Evolutionary conservation across 257 asterid species (phyloP).

Genomic region (Solanum medicagineum): DNA sequence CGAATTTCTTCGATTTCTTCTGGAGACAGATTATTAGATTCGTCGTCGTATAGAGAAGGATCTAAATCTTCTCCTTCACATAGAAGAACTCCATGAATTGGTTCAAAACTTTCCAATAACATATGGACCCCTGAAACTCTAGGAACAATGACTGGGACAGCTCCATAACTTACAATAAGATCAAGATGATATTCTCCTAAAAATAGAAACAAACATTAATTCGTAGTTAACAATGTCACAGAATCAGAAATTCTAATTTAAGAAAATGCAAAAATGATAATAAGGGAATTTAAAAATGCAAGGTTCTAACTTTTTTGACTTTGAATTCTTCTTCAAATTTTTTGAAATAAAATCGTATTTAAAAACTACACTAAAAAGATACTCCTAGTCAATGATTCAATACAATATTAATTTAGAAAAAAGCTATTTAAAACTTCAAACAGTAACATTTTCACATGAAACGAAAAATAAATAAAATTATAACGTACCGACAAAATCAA

Average conservation of each 20-base stretch:
- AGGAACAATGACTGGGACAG: conserved; percentile 23
- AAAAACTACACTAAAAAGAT: too few species aligned
- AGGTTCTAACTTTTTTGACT: background rate
- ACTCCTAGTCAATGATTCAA: too few species aligned
- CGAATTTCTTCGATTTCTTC: conserved; percentile 70
- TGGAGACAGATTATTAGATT: conserved; percentile 10
- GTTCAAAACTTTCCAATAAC: conserved; percentile 23
- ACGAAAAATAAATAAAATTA: background rate
- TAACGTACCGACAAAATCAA: conserved; percentile 42
- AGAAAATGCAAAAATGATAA: background rate
- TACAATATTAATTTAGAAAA: background rate
- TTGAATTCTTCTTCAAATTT: background rate
- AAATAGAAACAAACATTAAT: background rate
- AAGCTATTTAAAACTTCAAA: background rate
- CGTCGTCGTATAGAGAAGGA: conserved; percentile 12
- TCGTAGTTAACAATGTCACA: background rate
- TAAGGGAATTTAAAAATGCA: background rate
- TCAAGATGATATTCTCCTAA: conserved; percentile 28
- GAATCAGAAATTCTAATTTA: background rate
- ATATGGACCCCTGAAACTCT: conserved; percentile 21
- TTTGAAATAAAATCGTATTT: too few species aligned
- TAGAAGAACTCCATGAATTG: conserved; percentile 27
- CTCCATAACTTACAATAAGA: conserved; percentile 28
- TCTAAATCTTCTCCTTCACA: conserved; percentile 33
- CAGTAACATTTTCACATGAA: background rate